Percentiles rank a stretch among this genome's conserved stretches.
Evolutionary conservation across 345 rosid species (phyloP).

Genomic region (Citrus unshiu): DNA sequence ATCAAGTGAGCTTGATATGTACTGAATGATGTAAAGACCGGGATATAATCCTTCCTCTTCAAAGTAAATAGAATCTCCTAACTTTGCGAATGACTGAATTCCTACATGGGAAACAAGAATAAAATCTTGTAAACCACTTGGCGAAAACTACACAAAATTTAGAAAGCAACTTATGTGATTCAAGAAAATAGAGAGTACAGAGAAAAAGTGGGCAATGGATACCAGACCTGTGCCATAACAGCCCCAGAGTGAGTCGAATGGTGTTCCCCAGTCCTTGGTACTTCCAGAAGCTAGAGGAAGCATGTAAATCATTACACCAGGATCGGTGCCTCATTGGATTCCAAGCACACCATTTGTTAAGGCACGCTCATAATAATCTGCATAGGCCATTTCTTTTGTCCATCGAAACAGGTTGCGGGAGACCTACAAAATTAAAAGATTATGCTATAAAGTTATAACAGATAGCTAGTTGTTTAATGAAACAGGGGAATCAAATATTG

Average conservation of each 20-base stretch:
- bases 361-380: constrained; percentile 36
- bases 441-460: background rate
- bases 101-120: constrained; percentile 30
- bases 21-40: constrained; percentile 72
- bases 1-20: constrained; percentile 65
- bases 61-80: constrained; percentile 90
- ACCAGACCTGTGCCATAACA: constrained; percentile 49
- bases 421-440: constrained; percentile 22
- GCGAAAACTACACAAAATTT: background rate
- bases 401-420: constrained; percentile 43
- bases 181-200: too few relatives aligned
- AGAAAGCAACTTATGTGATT: background rate
- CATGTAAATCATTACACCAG: constrained; percentile 49
- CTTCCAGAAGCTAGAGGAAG: constrained; percentile 40
- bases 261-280: constrained; percentile 51
- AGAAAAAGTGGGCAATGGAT: background rate
- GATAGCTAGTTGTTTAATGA: too few relatives aligned
- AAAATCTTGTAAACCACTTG: background rate
- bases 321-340: constrained; percentile 48
- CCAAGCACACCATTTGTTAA: constrained; percentile 43
- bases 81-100: constrained; percentile 79
- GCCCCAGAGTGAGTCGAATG: constrained; percentile 41
- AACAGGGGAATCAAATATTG: too few relatives aligned
- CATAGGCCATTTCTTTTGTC: constrained; percentile 50
- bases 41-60: constrained; percentile 64